Conservation (phyloP, 768 basidiomycete genomes). For the Inosperma sp. region DNA sequence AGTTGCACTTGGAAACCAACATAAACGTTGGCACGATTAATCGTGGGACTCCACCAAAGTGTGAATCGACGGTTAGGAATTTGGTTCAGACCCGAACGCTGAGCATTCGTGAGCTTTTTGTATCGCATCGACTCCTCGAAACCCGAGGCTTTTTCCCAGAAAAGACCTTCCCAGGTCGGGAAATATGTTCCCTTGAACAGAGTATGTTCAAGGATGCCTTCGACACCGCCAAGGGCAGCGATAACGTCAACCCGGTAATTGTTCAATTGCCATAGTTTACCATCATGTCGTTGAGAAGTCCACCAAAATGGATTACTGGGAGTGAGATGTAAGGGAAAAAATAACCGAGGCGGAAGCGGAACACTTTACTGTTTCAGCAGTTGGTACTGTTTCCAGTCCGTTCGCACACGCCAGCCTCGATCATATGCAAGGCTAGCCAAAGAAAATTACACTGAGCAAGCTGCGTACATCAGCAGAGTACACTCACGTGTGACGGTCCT, state of each 20-base stretch:
- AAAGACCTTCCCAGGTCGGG: conserved; percentile 96
- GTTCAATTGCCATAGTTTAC: conserved; percentile 95
- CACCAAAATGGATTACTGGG: conserved; percentile 96
- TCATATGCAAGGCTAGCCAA: conserved; percentile 83
- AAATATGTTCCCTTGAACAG: conserved; percentile 98
- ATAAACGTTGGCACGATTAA: conserved; percentile 98
- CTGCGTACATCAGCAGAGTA: no score
- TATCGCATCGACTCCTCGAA: conserved; percentile 97
- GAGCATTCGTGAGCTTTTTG: conserved; percentile 96
- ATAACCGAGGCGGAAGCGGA: not conserved
- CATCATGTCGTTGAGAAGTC: conserved; percentile 96
- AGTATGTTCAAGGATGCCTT: conserved; percentile 94
- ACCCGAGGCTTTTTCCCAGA: conserved; percentile 98
- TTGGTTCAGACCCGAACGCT: conserved; percentile 95
- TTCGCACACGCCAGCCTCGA: conserved; percentile 97
- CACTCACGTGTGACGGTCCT: conserved; percentile 86
- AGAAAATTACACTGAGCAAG: no score
- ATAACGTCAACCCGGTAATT: conserved; percentile 99
- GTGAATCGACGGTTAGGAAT: conserved; percentile 99
- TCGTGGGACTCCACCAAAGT: conserved; percentile 98
- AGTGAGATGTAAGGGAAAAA: conserved; percentile 11
- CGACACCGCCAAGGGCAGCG: conserved; percentile 94
- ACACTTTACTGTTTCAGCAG: conserved; percentile 74
- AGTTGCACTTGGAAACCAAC: conserved; percentile 99
- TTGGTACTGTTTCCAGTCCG: conserved; percentile 98